phyloP scores from a whole-genome alignment of 2,329 filamentous ascomycete species.

The Cladosporium sp. region DNA sequence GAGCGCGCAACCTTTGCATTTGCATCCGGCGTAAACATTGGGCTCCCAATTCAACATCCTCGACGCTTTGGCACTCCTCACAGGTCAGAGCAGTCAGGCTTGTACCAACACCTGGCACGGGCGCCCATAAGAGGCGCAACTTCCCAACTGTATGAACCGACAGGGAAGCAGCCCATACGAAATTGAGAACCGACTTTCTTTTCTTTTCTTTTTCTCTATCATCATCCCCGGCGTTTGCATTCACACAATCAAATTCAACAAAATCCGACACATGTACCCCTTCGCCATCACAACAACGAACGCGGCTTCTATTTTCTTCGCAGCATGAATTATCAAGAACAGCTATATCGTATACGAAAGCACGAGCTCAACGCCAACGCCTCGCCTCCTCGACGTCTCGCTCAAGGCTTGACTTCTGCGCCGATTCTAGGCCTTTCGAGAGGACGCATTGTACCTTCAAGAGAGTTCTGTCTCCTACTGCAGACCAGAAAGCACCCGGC shows the following conservation, averaged over 20 bases:
- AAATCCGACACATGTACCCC: too few species aligned
- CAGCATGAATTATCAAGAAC: constrained; percentile 11
- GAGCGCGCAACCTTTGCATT: constrained; percentile 11
- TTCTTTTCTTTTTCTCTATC: too few species aligned
- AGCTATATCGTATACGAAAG: neutral
- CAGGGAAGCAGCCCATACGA: constrained; percentile 5
- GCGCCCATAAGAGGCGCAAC: constrained; percentile 5
- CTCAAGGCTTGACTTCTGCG: too few species aligned
- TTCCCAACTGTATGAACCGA: neutral
- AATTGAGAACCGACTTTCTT: constrained; percentile 1
- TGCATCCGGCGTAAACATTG: constrained; percentile 5
- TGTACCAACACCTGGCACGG: constrained; percentile 11
- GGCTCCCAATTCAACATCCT: constrained; percentile 1
- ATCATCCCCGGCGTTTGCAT: constrained; percentile 1
- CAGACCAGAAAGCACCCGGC: too few species aligned
- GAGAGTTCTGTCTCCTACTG: too few species aligned
- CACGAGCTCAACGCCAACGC: neutral
- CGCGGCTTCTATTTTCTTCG: neutral
- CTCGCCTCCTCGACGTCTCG: too few species aligned
- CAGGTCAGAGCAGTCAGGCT: constrained; percentile 8
- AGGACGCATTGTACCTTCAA: too few species aligned
- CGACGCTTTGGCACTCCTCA: neutral
- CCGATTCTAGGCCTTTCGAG: too few species aligned
- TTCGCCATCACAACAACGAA: neutral
- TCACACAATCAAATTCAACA: neutral